Conservation (phyloP, 2,329 filamentous ascomycete species). For the Camptophora hylomeconis region DNA sequence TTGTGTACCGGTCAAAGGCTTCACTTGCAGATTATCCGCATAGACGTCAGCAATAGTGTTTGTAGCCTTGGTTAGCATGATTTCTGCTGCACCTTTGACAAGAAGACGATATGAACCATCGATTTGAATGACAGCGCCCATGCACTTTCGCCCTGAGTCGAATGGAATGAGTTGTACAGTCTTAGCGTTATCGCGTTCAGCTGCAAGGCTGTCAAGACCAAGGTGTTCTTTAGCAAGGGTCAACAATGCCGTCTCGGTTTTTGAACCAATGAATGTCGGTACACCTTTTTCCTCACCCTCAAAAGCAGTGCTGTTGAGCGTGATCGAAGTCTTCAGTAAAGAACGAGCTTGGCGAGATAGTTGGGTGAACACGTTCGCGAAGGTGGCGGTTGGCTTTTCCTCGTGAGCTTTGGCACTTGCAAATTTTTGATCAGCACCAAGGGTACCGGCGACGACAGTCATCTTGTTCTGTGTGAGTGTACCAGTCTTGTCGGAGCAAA, state of each 20-base stretch:
- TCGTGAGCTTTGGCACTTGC: slow-evolving; percentile 8
- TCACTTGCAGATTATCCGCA: slow-evolving; percentile 15
- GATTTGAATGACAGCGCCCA: slow-evolving; percentile 34
- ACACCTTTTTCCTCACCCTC: slow-evolving; percentile 58
- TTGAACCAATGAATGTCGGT: slow-evolving; percentile 59
- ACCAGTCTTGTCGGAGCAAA: slow-evolving; percentile 71
- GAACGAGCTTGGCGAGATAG: slow-evolving; percentile 22
- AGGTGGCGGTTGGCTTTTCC: slow-evolving; percentile 6
- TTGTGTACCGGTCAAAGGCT: slow-evolving; percentile 14
- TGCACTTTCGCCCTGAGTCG: slow-evolving; percentile 61
- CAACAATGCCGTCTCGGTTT: slow-evolving; percentile 65
- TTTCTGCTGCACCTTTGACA: slow-evolving; percentile 36
- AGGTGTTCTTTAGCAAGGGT: slow-evolving; percentile 54
- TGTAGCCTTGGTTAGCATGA: slow-evolving; percentile 28
- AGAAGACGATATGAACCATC: slow-evolving; percentile 30
- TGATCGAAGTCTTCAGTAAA: slow-evolving; percentile 29
- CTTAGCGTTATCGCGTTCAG: slow-evolving; percentile 48
- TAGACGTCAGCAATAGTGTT: slow-evolving; percentile 21
- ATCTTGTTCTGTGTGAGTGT: slow-evolving; percentile 64
- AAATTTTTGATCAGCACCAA: slow-evolving; percentile 48
- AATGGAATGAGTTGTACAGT: slow-evolving; percentile 60
- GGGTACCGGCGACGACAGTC: slow-evolving; percentile 60
- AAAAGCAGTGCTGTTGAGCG: slow-evolving; percentile 55
- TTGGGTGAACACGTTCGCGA: slow-evolving; percentile 12
- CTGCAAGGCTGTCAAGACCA: slow-evolving; percentile 48